phyloP scores from a whole-genome alignment of 345 rosid species.

The Carallia brachiata region DNA sequence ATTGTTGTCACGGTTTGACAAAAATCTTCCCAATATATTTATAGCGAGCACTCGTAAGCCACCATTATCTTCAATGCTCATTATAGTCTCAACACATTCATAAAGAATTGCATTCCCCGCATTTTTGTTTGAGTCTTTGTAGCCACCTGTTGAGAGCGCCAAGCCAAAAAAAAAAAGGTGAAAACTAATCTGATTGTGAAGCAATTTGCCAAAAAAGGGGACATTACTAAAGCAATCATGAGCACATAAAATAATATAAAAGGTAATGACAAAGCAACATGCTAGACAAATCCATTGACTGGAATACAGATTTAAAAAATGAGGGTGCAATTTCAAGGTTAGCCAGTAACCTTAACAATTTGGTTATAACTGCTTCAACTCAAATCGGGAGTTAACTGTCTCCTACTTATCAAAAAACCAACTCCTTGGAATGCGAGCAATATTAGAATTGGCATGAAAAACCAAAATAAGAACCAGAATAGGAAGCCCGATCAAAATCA shows the following conservation, averaged over 20 bases:
- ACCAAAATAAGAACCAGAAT: not conserved
- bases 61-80: slow-evolving; percentile 96
- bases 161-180: slow-evolving; percentile 18
- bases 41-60: slow-evolving; percentile 99
- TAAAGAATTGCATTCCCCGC: slow-evolving; percentile 99
- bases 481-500: not conserved
- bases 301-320: not conserved
- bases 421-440: not conserved
- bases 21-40: slow-evolving; percentile 93
- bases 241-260: not conserved
- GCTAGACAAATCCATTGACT: not conserved
- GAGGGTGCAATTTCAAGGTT: too few species aligned
- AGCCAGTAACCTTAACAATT: too few species aligned
- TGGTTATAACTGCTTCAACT: too few species aligned
- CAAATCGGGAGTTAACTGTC: not conserved
- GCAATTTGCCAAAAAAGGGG: not conserved
- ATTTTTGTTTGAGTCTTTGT: slow-evolving; percentile 97
- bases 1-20: slow-evolving; percentile 99
- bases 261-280: not conserved
- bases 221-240: not conserved
- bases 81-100: slow-evolving; percentile 96
- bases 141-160: slow-evolving; percentile 67
- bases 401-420: not conserved
- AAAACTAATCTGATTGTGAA: not conserved
- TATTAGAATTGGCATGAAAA: not conserved